phyloP scores from a whole-genome alignment of 805 yeast species.

The Scheffersomyces coipomensis region DNA sequence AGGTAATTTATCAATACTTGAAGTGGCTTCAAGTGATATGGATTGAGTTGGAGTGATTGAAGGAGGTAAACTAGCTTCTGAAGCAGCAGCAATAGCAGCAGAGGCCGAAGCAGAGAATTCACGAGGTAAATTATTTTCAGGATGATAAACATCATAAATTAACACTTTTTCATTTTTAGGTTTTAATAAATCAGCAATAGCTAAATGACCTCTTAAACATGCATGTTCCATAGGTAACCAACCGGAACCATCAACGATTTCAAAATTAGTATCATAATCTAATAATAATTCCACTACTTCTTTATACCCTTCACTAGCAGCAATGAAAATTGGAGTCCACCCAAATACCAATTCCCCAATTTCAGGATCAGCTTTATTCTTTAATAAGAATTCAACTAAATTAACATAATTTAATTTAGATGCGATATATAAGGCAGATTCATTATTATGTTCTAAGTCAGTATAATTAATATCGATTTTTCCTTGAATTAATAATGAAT shows the following conservation, averaged over 20 bases:
- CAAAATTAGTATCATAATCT: slow-evolving; percentile 50
- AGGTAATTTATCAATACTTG: slow-evolving; percentile 37
- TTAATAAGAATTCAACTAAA: slow-evolving; percentile 54
- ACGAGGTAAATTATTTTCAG: slow-evolving; percentile 30
- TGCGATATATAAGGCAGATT: slow-evolving; percentile 83
- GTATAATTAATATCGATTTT: slow-evolving; percentile 65
- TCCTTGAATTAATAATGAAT: slow-evolving; percentile 49
- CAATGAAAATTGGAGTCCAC: slow-evolving; percentile 91
- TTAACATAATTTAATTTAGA: slow-evolving; percentile 57
- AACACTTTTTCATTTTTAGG: slow-evolving; percentile 41
- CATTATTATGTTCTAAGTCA: slow-evolving; percentile 56
- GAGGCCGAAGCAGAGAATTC: slow-evolving; percentile 9
- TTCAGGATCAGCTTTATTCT: slow-evolving; percentile 68
- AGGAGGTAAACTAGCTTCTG: slow-evolving; percentile 1
- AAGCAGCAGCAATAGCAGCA: background rate
- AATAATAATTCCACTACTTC: slow-evolving; percentile 58
- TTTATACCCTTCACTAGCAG: slow-evolving; percentile 79
- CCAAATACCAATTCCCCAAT: slow-evolving; percentile 76
- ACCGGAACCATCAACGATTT: slow-evolving; percentile 74
- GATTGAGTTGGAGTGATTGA: slow-evolving; percentile 9
- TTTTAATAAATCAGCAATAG: slow-evolving; percentile 59
- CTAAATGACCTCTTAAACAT: slow-evolving; percentile 80
- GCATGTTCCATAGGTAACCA: slow-evolving; percentile 99
- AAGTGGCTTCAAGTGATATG: slow-evolving; percentile 15
- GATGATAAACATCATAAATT: slow-evolving; percentile 34